Conservation (phyloP, 805 yeast genomes). For the Monosporozyma servazzii region DNA sequence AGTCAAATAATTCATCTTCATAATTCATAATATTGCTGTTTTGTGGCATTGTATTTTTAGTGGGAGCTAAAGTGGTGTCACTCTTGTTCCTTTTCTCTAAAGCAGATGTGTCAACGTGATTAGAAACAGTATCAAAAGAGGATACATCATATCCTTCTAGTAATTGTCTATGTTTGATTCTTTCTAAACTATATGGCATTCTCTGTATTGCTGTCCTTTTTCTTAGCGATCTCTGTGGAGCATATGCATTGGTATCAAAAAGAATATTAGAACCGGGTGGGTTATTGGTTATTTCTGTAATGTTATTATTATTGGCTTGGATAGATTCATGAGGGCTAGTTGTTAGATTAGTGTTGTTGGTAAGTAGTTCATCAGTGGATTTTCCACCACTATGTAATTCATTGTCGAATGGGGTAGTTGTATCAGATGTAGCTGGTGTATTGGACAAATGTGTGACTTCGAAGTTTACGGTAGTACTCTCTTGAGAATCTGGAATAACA, state of each 20-base stretch:
- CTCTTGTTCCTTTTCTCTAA: background rate
- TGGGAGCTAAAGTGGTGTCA: background rate
- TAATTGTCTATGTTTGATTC: slow-evolving; percentile 25
- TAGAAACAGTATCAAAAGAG: slow-evolving; percentile 18
- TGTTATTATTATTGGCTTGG: background rate
- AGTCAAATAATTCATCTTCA: background rate
- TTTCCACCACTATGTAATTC: background rate
- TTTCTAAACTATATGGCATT: slow-evolving; percentile 29
- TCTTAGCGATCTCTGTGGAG: slow-evolving; percentile 15
- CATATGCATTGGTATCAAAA: background rate
- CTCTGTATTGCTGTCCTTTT: slow-evolving; percentile 29
- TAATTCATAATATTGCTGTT: background rate
- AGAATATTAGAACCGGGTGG: background rate
- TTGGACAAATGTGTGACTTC: background rate
- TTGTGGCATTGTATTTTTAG: background rate
- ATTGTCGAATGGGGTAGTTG: background rate
- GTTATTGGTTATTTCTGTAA: background rate
- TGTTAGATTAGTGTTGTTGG: background rate
- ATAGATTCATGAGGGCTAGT: background rate
- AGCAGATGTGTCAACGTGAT: slow-evolving; percentile 13
- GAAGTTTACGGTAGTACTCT: background rate
- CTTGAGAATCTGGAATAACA: background rate
- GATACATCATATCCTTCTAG: slow-evolving; percentile 25
- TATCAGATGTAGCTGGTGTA: background rate
- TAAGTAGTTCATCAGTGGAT: background rate